These are phyloP conservation scores for Pseudoturritis turrita DNA, from an alignment of 345 rosid genomes.

Conservation along the genomic window DNA sequence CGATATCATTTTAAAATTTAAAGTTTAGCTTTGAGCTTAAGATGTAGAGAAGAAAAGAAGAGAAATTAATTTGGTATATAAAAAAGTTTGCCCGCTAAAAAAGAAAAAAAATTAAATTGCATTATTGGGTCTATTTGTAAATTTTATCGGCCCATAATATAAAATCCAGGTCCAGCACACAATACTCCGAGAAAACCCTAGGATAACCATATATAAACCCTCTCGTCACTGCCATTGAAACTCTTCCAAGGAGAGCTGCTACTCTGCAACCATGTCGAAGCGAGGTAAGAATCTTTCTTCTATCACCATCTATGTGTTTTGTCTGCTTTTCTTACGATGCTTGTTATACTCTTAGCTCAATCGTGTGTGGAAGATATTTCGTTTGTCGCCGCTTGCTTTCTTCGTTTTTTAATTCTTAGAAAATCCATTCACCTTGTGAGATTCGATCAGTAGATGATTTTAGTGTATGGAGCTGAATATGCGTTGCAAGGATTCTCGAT, in stretches of 20 bases:
- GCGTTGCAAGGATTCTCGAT: too few species aligned
- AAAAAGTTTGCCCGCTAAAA: neutral
- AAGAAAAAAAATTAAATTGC: too few species aligned
- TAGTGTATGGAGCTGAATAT: neutral
- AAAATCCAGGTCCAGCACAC: neutral
- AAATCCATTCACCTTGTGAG: neutral
- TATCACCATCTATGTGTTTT: neutral
- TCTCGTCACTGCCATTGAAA: constrained; percentile 2
- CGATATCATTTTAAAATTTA: too few species aligned
- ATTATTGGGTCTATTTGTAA: neutral
- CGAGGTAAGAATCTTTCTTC: constrained; percentile 25
- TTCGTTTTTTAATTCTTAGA: neutral
- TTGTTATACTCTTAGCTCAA: neutral
- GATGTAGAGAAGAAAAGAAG: too few species aligned
- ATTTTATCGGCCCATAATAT: neutral
- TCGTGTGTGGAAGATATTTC: neutral
- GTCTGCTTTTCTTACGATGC: neutral
- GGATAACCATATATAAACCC: constrained; percentile 9
- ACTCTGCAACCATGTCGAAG: constrained; percentile 38
- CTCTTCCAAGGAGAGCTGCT: constrained; percentile 21
- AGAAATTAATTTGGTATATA: neutral
- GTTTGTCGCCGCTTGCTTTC: neutral
- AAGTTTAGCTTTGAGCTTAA: too few species aligned
- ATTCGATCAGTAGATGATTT: neutral
- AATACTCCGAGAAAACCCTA: constrained; percentile 14